A percentile compares a stretch with the other conserved stretches of the same genome.
Conservation (phyloP, 164 flowering plant species). For the Magnolia kwangsiensis region DNA sequence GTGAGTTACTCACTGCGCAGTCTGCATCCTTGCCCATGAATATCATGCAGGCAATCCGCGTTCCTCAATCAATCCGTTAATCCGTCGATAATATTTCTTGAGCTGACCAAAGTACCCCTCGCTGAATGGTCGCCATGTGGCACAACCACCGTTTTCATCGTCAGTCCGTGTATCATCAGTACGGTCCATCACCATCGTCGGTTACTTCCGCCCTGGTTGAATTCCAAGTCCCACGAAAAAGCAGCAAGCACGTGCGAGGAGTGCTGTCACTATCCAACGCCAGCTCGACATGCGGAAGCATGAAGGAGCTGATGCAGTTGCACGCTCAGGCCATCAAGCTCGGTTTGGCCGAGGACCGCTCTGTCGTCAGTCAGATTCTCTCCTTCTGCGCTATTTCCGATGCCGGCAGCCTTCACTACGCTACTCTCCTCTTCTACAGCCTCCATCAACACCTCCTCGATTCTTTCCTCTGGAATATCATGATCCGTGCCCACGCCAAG, state of each 20-base stretch:
- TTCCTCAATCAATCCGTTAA: too few species aligned
- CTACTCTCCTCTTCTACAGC: not conserved
- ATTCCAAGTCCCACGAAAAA: not conserved
- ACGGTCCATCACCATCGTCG: not conserved
- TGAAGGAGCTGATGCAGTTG: not conserved
- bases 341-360: not conserved
- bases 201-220: not conserved
- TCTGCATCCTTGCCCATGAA: too few species aligned
- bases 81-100: too few species aligned
- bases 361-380: not conserved
- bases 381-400: not conserved
- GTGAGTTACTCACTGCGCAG: too few species aligned
- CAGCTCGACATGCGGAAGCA: not conserved
- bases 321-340: conserved; percentile 6
- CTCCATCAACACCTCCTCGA: not conserved
- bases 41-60: too few species aligned
- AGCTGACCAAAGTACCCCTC: not conserved
- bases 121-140: too few species aligned
- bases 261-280: not conserved
- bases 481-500: not conserved
- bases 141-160: not conserved
- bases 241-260: not conserved
- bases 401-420: not conserved
- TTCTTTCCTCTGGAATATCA: conserved; percentile 7
- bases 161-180: not conserved